These are phyloP conservation scores for Euphorbia lathyris DNA, from an alignment of 345 rosid genomes.

Conservation along the genomic window DNA sequence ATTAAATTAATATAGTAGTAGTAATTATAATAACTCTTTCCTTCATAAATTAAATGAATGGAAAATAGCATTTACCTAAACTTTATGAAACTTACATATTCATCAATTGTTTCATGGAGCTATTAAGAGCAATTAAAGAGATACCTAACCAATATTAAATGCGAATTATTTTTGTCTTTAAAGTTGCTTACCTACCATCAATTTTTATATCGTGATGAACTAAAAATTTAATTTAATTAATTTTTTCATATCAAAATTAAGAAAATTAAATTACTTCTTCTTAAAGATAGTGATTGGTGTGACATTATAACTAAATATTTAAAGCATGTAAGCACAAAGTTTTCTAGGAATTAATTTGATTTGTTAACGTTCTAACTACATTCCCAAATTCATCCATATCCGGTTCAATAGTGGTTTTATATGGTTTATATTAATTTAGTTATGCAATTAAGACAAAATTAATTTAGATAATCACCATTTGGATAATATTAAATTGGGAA, in stretches of 20 bases:
- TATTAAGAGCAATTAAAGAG: constrained; percentile 16
- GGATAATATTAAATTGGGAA: too few relatives aligned
- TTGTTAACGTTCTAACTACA: constrained; percentile 12
- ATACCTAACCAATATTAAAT: constrained; percentile 26
- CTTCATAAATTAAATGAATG: neutral
- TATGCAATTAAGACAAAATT: constrained; percentile 1
- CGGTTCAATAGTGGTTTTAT: neutral
- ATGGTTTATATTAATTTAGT: neutral
- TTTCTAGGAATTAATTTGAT: neutral
- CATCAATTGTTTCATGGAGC: constrained; percentile 7
- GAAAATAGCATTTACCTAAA: constrained; percentile 30
- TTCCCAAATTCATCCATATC: neutral
- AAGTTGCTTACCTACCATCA: constrained; percentile 27
- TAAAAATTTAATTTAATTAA: neutral
- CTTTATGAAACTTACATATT: constrained; percentile 5
- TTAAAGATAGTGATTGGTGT: neutral
- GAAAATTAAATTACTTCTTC: too few relatives aligned
- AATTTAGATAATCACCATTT: too few relatives aligned
- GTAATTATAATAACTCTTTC: too few relatives aligned
- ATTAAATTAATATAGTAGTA: too few relatives aligned
- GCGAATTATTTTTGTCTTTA: constrained; percentile 14
- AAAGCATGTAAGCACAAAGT: neutral
- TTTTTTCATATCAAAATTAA: too few relatives aligned
- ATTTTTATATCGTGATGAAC: neutral
- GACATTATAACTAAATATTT: constrained; percentile 8